Evolutionary conservation across 179 eudicot genomes (phyloP).

Genomic region (Vitellaria paradoxa): DNA sequence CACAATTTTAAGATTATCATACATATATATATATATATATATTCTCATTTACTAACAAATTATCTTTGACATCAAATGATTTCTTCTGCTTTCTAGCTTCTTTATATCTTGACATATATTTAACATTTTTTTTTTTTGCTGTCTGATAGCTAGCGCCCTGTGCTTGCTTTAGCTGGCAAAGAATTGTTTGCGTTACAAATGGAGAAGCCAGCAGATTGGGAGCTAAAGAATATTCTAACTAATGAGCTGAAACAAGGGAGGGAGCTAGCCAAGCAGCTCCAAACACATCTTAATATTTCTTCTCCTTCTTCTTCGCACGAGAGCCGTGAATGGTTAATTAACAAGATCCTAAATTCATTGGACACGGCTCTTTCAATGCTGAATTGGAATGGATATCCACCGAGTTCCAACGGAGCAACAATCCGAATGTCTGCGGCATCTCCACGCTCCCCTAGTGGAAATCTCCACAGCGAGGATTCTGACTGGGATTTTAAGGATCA

Average conservation of each 20-base stretch:
- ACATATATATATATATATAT: too few species aligned
- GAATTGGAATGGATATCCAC: not conserved
- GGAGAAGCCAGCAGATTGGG: constrained; percentile 35
- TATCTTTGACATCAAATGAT: too few species aligned
- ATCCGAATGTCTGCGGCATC: constrained; percentile 29
- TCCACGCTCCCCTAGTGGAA: constrained; percentile 47
- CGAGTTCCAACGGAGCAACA: not conserved
- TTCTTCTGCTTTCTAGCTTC: too few species aligned
- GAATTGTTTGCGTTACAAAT: constrained; percentile 8
- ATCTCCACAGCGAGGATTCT: constrained; percentile 56
- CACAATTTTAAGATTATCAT: too few species aligned
- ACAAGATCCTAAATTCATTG: constrained; percentile 41
- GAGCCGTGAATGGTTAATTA: constrained; percentile 29
- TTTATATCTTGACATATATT: too few species aligned
- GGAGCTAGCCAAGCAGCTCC: constrained; percentile 62
- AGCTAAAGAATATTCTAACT: constrained; percentile 27
- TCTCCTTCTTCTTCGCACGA: constrained; percentile 27
- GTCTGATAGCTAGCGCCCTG: not conserved
- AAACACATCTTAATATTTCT: constrained; percentile 34
- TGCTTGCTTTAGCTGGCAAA: not conserved
- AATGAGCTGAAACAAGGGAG: constrained; percentile 63
- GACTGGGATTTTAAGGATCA: constrained; percentile 38
- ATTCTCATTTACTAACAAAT: too few species aligned
- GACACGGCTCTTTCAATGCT: constrained; percentile 45
- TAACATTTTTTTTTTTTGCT: too few species aligned